Conservation (phyloP, 768 basidiomycete genomes). For the Leucocoprinus birnbaumii region DNA sequence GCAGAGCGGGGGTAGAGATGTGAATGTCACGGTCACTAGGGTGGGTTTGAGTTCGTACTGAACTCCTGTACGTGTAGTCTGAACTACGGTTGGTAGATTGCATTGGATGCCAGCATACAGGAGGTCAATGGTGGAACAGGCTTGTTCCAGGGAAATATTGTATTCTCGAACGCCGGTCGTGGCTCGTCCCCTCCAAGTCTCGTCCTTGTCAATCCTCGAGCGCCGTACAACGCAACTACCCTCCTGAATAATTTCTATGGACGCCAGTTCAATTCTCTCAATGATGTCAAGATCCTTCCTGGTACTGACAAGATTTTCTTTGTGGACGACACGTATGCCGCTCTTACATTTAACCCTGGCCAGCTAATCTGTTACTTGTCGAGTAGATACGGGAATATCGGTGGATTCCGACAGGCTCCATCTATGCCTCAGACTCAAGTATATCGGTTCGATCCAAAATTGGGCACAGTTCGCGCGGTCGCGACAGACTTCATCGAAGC, state of each 20-base stretch:
- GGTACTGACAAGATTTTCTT: conserved; percentile 65
- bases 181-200: conserved; percentile 60
- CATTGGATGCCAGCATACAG: conserved; percentile 56
- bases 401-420: conserved; percentile 63
- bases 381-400: conserved; percentile 59
- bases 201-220: conserved; percentile 58
- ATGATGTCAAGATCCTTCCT: conserved; percentile 76
- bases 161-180: conserved; percentile 66
- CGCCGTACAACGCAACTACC: conserved; percentile 65
- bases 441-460: conserved; percentile 72
- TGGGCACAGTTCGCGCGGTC: conserved; percentile 63
- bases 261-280: conserved; percentile 78
- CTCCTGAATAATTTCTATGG: conserved; percentile 79
- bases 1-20: conserved; percentile 25
- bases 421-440: conserved; percentile 66
- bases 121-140: conserved; percentile 74
- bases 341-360: neutral
- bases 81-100: conserved; percentile 36
- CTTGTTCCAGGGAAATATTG: conserved; percentile 52
- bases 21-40: conserved; percentile 48
- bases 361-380: neutral
- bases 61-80: neutral
- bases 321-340: conserved; percentile 63
- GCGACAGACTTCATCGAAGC: conserved; percentile 71
- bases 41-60: conserved; percentile 20